Percentiles rank a stretch among this genome's conserved stretches.
Evolutionary conservation across 371 early-diverging fungal species (phyloP).

Genomic region (Blastocladiella emersonii): DNA sequence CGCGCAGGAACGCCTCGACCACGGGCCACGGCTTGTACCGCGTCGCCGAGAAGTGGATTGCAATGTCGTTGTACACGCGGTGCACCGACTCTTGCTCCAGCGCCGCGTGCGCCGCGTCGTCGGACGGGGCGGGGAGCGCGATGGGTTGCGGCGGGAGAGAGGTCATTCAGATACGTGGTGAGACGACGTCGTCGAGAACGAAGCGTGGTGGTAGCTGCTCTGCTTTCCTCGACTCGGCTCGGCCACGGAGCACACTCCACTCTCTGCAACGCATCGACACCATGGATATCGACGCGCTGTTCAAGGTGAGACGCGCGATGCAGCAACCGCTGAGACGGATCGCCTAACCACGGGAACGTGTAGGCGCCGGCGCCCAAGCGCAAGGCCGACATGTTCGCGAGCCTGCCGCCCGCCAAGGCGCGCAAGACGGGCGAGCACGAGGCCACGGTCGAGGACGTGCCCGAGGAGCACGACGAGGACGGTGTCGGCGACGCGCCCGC

Average conservation of each 20-base stretch:
- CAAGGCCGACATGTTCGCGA: neutral
- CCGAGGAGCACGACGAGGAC: no score
- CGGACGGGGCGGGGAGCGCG: neutral
- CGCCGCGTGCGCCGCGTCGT: constrained; percentile 10
- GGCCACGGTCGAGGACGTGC: neutral
- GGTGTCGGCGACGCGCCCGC: neutral
- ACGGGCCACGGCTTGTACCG: constrained; percentile 98
- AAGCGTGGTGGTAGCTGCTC: no score
- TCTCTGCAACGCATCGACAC: no score
- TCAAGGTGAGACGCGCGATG: no score
- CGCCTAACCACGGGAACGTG: no score
- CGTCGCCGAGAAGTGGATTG: constrained; percentile 83
- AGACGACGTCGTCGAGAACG: no score
- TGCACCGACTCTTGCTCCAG: constrained; percentile 74
- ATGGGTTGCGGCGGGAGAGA: neutral
- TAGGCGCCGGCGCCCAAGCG: neutral
- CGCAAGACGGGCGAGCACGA: neutral
- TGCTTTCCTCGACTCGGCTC: no score
- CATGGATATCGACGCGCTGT: no score
- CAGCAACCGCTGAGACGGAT: no score
- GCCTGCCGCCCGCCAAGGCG: neutral
- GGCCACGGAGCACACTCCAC: no score
- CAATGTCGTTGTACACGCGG: constrained; percentile 82
- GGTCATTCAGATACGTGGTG: no score
- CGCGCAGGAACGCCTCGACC: constrained; percentile 62